Base-by-base conservation (phyloP, 2,329 filamentous ascomycete species). In the Dothiorella sarmentorum region DNA sequence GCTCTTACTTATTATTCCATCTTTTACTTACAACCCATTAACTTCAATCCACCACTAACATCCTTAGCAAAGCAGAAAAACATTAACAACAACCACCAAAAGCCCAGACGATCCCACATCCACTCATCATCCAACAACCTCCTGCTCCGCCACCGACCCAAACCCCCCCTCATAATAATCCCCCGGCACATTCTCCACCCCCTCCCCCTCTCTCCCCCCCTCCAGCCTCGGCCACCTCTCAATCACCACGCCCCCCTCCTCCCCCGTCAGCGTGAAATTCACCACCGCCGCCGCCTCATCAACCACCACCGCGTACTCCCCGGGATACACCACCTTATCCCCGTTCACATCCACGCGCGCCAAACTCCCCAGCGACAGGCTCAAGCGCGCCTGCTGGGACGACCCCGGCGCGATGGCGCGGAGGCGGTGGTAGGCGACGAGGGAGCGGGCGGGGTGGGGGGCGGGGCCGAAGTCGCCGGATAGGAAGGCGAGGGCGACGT, bases 241-340 rank as follows among this genome's bases (percentile, higher is more conserved):
- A 53, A 83, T 61, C 15, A 77, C 27, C 1, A 18, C n/a, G 0
- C 52, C 69, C 1, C 65, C 68, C 20, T 72, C 66, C 1, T 75
- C 67, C 0, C 81, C 81, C 0, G 73, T 78, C 60, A 83, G 68
- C 2, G 71, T 75, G 61, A 84, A 81, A 20, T 75, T 74, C 42
- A 76, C 63, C 33, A 62, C 69, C 0, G 73, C 70, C 47, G 27
- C 44, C 11, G 43, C 31, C 11, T 65, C 61, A 49, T 69, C 68
- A 13, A 69, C 44, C 33, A 67, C 22, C 1, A 69, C 4, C 0
- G 26, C 53, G 27, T 85, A 85, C 17, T 73, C 73, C 0, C 81
- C 82, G 0, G 81, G 82, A 66, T 81, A 84, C 9, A 85, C 64
- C 13, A 82, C 76, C 47, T 71, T 74, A 61, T 80, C 77, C 0